A percentile compares a stretch with the other conserved stretches of the same genome.
Conservation (phyloP, 1,284 basidiomycete species). For the Ganoderma lucidum region DNA sequence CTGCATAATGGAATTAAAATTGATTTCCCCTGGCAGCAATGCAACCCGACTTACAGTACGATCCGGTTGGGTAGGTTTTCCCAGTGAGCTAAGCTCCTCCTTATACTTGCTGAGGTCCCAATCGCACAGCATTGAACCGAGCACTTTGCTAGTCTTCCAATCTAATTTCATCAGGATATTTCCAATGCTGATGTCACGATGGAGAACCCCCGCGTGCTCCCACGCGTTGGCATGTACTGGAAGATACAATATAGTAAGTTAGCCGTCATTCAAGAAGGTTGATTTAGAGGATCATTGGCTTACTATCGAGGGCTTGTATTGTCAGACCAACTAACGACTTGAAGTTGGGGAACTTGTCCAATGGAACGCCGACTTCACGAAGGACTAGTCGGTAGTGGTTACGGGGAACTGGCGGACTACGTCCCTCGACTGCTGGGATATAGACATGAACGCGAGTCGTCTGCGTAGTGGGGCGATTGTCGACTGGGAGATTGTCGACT, state of each 20-base stretch:
- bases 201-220: neutral
- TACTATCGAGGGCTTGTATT: neutral
- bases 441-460: constrained; percentile 6
- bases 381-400: constrained; percentile 13
- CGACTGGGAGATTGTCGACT: constrained; percentile 4
- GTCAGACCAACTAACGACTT: neutral
- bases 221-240: constrained; percentile 11
- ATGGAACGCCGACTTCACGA: constrained; percentile 8
- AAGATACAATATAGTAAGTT: neutral
- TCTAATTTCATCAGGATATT: constrained; percentile 22
- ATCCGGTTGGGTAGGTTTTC: neutral
- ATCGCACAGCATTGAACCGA: constrained; percentile 12
- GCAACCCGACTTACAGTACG: neutral
- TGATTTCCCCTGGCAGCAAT: neutral
- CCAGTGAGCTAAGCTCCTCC: neutral
- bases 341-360: constrained; percentile 12
- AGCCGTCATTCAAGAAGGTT: no score
- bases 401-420: constrained; percentile 2
- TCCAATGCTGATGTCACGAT: constrained; percentile 15
- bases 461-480: neutral
- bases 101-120: constrained; percentile 19
- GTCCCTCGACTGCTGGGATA: neutral
- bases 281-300: neutral
- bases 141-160: neutral
- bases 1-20: neutral